Conservation (phyloP, 1,139 yeast species). For the Suhomyces bokatorum region DNA sequence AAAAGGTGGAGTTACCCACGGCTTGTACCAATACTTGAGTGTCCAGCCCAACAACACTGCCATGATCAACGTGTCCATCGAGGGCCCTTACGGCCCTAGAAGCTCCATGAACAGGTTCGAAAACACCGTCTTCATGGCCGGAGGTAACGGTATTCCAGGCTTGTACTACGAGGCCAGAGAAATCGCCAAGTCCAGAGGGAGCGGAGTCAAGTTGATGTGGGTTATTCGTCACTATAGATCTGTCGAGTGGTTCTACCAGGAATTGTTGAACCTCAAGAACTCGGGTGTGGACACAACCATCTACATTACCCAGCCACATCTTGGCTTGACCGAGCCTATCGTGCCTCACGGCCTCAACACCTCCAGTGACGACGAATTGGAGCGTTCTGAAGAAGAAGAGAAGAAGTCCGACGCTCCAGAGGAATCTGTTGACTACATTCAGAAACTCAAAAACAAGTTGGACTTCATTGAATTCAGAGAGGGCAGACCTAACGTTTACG, state of each 20-base stretch:
- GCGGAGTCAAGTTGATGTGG: conserved; percentile 47
- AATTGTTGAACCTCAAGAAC: conserved; percentile 27
- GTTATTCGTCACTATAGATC: conserved; percentile 43
- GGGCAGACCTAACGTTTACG: conserved; percentile 47
- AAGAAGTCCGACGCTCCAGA: conserved; percentile 15
- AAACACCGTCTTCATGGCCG: conserved; percentile 54
- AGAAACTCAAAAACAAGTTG: conserved; percentile 21
- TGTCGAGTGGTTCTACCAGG: conserved; percentile 32
- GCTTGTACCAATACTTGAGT: conserved; percentile 39
- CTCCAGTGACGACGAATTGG: conserved; percentile 15
- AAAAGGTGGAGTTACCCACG: conserved; percentile 41
- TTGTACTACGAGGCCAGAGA: conserved; percentile 35
- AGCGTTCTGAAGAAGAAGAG: conserved; percentile 16
- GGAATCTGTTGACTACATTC: conserved; percentile 18
- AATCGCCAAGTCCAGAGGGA: conserved; percentile 19
- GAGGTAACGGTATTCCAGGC: conserved; percentile 77
- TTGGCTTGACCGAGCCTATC: conserved; percentile 22
- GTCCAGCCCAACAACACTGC: conserved; percentile 47
- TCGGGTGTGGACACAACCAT: conserved; percentile 37
- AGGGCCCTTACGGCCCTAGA: conserved; percentile 45
- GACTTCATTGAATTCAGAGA: conserved; percentile 43
- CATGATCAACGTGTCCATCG: conserved; percentile 34
- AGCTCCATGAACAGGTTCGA: conserved; percentile 49
- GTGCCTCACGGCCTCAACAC: conserved; percentile 10
- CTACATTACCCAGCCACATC: conserved; percentile 31